A percentile compares a stretch with the other conserved stretches of the same genome.
These are phyloP conservation scores for Phytophthora parvispora DNA, from an alignment of 352 stramenopile species.

Conservation along the genomic window DNA sequence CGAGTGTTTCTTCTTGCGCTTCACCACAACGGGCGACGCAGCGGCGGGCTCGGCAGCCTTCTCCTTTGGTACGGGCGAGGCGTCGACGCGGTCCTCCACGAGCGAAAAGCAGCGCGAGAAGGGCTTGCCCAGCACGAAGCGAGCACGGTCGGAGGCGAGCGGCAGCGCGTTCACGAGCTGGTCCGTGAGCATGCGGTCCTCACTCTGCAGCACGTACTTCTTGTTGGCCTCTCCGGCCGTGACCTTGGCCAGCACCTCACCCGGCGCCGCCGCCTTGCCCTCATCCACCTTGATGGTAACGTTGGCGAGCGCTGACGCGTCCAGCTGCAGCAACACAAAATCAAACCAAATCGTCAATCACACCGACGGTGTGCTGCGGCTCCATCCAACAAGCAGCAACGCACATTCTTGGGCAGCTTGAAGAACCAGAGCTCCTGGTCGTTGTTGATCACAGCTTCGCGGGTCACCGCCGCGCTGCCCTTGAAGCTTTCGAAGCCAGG, in stretches of 20 bases:
- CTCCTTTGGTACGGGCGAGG: conserved; percentile 13
- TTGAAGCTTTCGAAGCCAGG: conserved; percentile 74
- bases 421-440: conserved; percentile 91
- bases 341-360: not conserved
- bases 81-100: conserved; percentile 53
- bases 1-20: conserved; percentile 47
- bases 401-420: conserved; percentile 84
- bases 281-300: conserved; percentile 71
- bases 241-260: conserved; percentile 56
- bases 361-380: not conserved
- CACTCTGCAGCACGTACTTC: conserved; percentile 64
- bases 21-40: conserved; percentile 21
- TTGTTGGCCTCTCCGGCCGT: conserved; percentile 46
- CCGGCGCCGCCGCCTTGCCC: conserved; percentile 31
- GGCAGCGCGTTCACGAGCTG: conserved; percentile 86
- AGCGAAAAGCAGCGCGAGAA: conserved; percentile 84
- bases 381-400: too few species aligned
- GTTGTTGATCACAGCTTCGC: conserved; percentile 67
- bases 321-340: conserved; percentile 49
- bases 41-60: conserved; percentile 11
- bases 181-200: conserved; percentile 72
- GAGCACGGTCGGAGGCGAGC: conserved; percentile 58
- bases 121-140: conserved; percentile 76
- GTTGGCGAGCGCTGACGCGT: conserved; percentile 76
- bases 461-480: conserved; percentile 65